Conservation (phyloP, 2,329 filamentous ascomycete genomes). For the Calonectria pteridis region DNA sequence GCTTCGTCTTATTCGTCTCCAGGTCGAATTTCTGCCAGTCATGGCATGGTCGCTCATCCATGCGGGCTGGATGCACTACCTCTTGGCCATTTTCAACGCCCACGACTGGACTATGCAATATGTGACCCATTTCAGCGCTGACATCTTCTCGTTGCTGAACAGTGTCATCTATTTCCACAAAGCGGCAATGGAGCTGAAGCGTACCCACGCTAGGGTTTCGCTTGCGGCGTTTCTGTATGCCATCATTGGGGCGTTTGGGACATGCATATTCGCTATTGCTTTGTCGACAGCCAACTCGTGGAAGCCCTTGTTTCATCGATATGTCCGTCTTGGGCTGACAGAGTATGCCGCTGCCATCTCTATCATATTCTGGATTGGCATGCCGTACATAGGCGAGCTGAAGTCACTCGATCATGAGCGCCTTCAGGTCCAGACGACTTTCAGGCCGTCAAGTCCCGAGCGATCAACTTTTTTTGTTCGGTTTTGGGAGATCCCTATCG, state of each 20-base stretch:
- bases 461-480: slow-evolving; percentile 69
- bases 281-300: slow-evolving; percentile 72
- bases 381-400: slow-evolving; percentile 72
- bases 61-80: slow-evolving; percentile 73
- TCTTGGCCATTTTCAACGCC: slow-evolving; percentile 75
- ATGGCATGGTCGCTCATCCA: slow-evolving; percentile 78
- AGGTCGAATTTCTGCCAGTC: slow-evolving; percentile 73
- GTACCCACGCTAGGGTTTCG: slow-evolving; percentile 67
- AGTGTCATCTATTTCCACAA: slow-evolving; percentile 79
- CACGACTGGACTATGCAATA: slow-evolving; percentile 80
- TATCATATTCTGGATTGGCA: slow-evolving; percentile 74
- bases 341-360: slow-evolving; percentile 77
- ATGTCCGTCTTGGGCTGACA: slow-evolving; percentile 69
- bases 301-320: slow-evolving; percentile 71
- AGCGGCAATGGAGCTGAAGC: slow-evolving; percentile 72
- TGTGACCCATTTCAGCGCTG: slow-evolving; percentile 75
- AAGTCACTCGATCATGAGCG: slow-evolving; percentile 68
- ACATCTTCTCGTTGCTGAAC: slow-evolving; percentile 76
- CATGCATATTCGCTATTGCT: slow-evolving; percentile 72
- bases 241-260: slow-evolving; percentile 73
- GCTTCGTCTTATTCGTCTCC: neutral
- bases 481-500: slow-evolving; percentile 71
- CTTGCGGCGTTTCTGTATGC: slow-evolving; percentile 75
- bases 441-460: slow-evolving; percentile 68
- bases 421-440: slow-evolving; percentile 66